phyloP scores from a whole-genome alignment of 345 rosid genomes.

The Camelina hispida region DNA sequence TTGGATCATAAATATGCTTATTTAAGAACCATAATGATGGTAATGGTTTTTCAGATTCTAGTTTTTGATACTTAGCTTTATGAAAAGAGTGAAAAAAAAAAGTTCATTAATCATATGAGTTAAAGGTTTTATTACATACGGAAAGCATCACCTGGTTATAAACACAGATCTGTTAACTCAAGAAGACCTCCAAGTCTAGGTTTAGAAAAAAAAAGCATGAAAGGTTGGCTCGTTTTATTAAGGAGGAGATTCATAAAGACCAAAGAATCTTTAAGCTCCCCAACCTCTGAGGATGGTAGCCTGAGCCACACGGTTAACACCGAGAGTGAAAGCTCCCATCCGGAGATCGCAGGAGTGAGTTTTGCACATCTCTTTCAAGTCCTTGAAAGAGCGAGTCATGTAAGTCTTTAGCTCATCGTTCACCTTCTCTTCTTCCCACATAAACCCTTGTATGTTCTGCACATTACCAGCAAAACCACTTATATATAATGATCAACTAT shows the following conservation, averaged over 20 bases:
- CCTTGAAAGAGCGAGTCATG: conserved; percentile 82
- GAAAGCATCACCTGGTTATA: conserved; percentile 30
- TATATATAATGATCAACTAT: conserved; percentile 15
- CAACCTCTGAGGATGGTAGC: conserved; percentile 93
- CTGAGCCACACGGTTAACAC: conserved; percentile 91
- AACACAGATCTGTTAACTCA: conserved; percentile 32
- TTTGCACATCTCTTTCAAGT: conserved; percentile 86
- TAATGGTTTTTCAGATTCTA: neutral
- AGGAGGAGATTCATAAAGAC: neutral
- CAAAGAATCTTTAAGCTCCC: conserved; percentile 65
- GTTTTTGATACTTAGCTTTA: conserved; percentile 5
- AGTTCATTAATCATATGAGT: conserved; percentile 7
- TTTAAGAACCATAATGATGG: conserved; percentile 5
- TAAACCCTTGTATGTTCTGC: conserved; percentile 98
- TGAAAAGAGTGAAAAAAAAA: neutral
- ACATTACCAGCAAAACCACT: conserved; percentile 4
- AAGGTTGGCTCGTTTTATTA: conserved; percentile 32
- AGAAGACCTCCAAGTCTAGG: conserved; percentile 7
- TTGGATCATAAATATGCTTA: conserved; percentile 23
- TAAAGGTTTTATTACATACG: conserved; percentile 28
- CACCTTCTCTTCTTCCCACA: conserved; percentile 99
- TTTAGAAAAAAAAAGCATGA: neutral
- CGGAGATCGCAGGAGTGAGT: conserved; percentile 86
- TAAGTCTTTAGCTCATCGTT: conserved; percentile 76
- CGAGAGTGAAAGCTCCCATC: conserved; percentile 98